Base-by-base conservation (phyloP, 129 eudicot genomes). In the Pittosporum tobira region DNA sequence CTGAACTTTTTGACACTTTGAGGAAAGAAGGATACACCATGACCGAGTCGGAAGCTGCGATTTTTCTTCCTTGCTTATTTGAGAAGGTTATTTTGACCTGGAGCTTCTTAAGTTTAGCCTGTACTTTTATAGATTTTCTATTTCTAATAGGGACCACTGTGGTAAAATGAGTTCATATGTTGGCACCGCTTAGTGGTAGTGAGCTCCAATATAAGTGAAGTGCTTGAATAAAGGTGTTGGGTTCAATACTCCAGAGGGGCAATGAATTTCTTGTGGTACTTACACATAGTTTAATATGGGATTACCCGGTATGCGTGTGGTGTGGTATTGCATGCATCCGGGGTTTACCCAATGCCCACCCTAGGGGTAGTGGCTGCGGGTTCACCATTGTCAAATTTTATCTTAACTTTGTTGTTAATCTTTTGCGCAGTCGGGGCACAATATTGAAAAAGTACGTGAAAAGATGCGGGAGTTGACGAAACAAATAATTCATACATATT, bases 21-120 rank as follows among this genome's bases (percentile, higher is more conserved):
- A 81, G 64, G 66, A 81, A 73, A 56, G 99, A 93, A 73, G 88
- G 85, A 20, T 93, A 93, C 70, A 78, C 75, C 14, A 64, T 93
- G 88, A 93, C 87, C 38, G 99, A 93, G 70, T 75, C 99, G 18
- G 99, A 93, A 68, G 99, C 99, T 31, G 75, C 94, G 27, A 77
- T 93, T 61, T 93, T 93, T 78, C 88, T 93, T 59, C 99, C 99
- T 50, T 87, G 99, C 69, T 79, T 93, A 76, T 76, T 81, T 56
- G 99, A 93, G 73, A 93, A 93, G 99, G 99, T 93, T 53, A 50
- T 23, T 45, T 10, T 27, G 29, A 59, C 44, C 54, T n/a, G n/a
- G 21, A 18, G 26, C 53, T 64, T 50, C 52, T 68, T 45, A 43
- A 38, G 18, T 28, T 48, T 8, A 31, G 18, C n/a, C n/a, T n/a